These are phyloP conservation scores for Herpotrichia juniperi DNA, from an alignment of 2,329 filamentous ascomycete genomes.

Conservation along the genomic window DNA sequence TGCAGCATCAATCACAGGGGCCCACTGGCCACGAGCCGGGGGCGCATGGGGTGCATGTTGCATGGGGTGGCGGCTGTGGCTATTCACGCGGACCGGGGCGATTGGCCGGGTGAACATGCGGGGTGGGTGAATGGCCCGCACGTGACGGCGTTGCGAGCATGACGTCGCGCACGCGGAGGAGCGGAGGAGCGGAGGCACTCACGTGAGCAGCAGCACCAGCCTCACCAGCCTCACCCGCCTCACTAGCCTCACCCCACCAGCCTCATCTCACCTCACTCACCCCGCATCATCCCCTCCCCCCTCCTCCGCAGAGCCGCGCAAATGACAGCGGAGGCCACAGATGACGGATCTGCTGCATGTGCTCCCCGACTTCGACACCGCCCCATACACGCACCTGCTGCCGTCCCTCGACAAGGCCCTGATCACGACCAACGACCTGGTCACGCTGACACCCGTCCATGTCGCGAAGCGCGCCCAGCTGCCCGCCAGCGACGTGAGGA, in stretches of 20 bases:
- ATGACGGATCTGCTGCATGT: conserved; percentile 89
- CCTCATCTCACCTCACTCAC: background rate
- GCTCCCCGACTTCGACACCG: conserved; percentile 78
- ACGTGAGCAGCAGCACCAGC: background rate
- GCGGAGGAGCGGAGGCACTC: background rate
- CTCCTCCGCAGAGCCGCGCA: conserved; percentile 39
- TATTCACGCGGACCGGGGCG: conserved; percentile 9
- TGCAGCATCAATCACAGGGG: conserved; percentile 16
- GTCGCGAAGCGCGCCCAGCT: conserved; percentile 85
- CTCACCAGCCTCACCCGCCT: no score
- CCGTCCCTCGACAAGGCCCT: conserved; percentile 78
- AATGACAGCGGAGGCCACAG: conserved; percentile 31
- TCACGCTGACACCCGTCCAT: conserved; percentile 81
- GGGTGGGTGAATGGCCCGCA: conserved; percentile 10
- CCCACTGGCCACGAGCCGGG: conserved; percentile 8
- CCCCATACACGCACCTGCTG: conserved; percentile 75
- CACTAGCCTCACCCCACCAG: background rate
- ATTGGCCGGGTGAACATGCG: conserved; percentile 13
- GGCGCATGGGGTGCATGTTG: conserved; percentile 13
- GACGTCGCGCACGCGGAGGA: background rate
- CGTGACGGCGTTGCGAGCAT: background rate
- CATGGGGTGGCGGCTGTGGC: conserved; percentile 18
- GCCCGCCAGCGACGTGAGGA: conserved; percentile 79
- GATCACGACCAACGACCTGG: conserved; percentile 81
- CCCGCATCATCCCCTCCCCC: background rate